Evolutionary conservation across 2,329 filamentous ascomycete genomes (phyloP).

Genomic region (Cercospora zeae-maydis): DNA sequence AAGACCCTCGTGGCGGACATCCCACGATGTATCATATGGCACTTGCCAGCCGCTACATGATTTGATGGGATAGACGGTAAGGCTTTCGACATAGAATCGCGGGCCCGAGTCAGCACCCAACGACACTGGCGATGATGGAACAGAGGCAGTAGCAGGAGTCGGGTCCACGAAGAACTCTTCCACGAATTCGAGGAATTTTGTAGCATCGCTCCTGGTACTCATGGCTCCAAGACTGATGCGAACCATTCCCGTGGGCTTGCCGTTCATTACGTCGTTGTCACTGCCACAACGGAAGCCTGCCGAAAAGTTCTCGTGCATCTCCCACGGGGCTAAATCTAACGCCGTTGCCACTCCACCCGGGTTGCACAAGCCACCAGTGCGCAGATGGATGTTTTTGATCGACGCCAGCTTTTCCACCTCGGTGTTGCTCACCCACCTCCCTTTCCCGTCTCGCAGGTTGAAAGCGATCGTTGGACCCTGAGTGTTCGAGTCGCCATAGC

Average conservation of each 20-base stretch:
- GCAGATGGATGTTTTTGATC: slow-evolving; percentile 74
- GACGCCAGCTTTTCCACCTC: slow-evolving; percentile 85
- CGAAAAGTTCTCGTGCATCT: slow-evolving; percentile 81
- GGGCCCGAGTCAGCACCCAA: slow-evolving; percentile 1
- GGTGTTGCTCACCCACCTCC: slow-evolving; percentile 72
- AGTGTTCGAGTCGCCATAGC: slow-evolving; percentile 19
- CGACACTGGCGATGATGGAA: slow-evolving; percentile 13
- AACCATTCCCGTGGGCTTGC: slow-evolving; percentile 84
- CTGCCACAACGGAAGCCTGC: slow-evolving; percentile 79
- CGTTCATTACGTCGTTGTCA: slow-evolving; percentile 75
- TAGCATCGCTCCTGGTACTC: slow-evolving; percentile 74
- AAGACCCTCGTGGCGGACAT: slow-evolving; percentile 74
- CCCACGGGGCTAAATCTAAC: slow-evolving; percentile 71
- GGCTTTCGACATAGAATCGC: slow-evolving; percentile 44
- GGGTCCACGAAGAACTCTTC: slow-evolving; percentile 35
- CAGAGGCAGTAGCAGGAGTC: not conserved
- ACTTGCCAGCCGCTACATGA: slow-evolving; percentile 80
- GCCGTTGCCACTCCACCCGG: slow-evolving; percentile 77
- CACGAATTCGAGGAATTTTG: slow-evolving; percentile 56
- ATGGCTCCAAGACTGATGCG: slow-evolving; percentile 85
- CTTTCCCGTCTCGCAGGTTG: slow-evolving; percentile 67
- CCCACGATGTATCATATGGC: slow-evolving; percentile 64
- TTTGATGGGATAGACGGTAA: slow-evolving; percentile 82
- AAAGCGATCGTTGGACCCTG: slow-evolving; percentile 79
- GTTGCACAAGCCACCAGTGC: slow-evolving; percentile 88